Conservation (phyloP, 495 filamentous ascomycete species). For the Poronia punctata region DNA sequence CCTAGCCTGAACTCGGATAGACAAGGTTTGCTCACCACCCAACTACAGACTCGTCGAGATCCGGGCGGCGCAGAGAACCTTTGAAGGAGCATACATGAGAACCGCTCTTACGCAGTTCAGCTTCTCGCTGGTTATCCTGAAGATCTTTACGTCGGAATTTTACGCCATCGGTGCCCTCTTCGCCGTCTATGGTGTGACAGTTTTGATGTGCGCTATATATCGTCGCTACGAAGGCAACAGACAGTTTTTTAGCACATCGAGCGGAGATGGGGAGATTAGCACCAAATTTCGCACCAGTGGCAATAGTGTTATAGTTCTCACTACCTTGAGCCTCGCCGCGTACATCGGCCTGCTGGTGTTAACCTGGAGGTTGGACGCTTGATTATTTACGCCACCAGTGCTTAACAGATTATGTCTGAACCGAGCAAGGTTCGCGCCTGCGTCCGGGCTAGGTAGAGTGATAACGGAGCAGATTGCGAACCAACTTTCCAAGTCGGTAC, state of each 20-base stretch:
- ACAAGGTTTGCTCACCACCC: slow-evolving; percentile 2
- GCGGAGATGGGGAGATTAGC: slow-evolving; percentile 47
- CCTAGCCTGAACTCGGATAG: too few species aligned
- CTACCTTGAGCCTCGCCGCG: slow-evolving; percentile 69
- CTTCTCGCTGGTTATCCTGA: slow-evolving; percentile 87
- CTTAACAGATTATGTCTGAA: too few species aligned
- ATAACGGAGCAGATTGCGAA: too few species aligned
- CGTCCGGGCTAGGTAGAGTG: too few species aligned
- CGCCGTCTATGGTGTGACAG: slow-evolving; percentile 79
- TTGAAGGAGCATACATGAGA: slow-evolving; percentile 94
- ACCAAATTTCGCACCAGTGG: slow-evolving; percentile 89
- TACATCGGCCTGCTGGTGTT: slow-evolving; percentile 75
- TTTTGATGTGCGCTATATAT: slow-evolving; percentile 73
- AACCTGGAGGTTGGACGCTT: slow-evolving; percentile 49
- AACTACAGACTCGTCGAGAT: slow-evolving; percentile 69
- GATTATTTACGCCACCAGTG: too few species aligned
- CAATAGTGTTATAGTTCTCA: slow-evolving; percentile 73
- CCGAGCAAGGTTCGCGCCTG: too few species aligned
- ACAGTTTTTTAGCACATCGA: slow-evolving; percentile 77
- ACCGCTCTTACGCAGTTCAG: slow-evolving; percentile 91
- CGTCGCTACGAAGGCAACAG: slow-evolving; percentile 82
- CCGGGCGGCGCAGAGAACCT: slow-evolving; percentile 89
- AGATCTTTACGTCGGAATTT: slow-evolving; percentile 94
- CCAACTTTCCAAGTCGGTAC: too few species aligned
- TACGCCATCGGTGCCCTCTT: slow-evolving; percentile 90